Base-by-base conservation (phyloP, 345 rosid species). In the Viola odorata region DNA sequence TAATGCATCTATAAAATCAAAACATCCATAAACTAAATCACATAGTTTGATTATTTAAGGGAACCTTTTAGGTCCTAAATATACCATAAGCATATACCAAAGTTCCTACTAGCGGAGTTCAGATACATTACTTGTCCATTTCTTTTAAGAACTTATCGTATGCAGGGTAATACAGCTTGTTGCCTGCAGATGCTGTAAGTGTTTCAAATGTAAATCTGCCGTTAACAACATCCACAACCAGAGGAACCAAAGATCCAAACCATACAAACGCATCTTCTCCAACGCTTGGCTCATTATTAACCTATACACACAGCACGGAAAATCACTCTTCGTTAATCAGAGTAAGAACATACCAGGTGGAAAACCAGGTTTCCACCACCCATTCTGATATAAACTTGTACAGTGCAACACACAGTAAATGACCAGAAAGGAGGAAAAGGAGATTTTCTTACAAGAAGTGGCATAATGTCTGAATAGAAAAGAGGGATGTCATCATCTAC, bases 131-230 rank as follows among this genome's bases (percentile, higher is more conserved):
- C 97, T 79, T 73, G 77, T 82, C 76, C 60, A 90, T 81, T 75
- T 90, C 91, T 69, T 78, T 83, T 55, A 94, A 73, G 70, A 80
- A 90, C 69, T 68, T 80, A 69, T 90, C 91, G 37, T 88, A 82
- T 59, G 87, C 97, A 6, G 99, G 99, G 65, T 69, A 90, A 75
- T 86, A 82, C 50, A 94, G 91, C 58, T 71, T 74, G 75, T 77
- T 58, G 38, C 81, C 87, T 0, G 91, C 90, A 12, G 96, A 62
- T 12, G 89, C 91, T 0, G 95, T 94, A 0, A 90, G 80, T 60
- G 95, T 81, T 81, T 94, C 99, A 59, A 86, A 90, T 7, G 89
- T 83, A 78, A 81, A 94, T 81, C 88, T 83, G 52, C 83, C 91
- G 37, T 86, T 94, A 32, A 72, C 76, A 51, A 78, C 69, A 78